These are phyloP conservation scores for Pulveroboletus ravenelii DNA, from an alignment of 768 basidiomycete genomes.

Conservation along the genomic window DNA sequence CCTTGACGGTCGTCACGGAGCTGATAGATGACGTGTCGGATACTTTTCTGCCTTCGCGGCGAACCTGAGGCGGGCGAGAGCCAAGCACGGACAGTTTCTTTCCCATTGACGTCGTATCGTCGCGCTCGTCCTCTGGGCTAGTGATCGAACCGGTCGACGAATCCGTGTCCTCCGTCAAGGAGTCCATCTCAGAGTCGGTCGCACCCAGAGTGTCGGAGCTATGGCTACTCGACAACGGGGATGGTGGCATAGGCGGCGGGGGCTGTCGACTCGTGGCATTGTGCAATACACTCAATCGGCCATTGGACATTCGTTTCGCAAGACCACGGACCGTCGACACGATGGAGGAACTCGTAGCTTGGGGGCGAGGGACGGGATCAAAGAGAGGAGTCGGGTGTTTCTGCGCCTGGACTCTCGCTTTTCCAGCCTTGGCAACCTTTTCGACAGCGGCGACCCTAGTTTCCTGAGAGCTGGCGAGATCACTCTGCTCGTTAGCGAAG, in stretches of 20 bases:
- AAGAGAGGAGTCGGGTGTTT: conserved; percentile 40
- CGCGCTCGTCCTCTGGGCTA: conserved; percentile 46
- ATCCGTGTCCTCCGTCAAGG: conserved; percentile 58
- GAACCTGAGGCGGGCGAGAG: conserved; percentile 42
- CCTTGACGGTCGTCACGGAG: conserved; percentile 35
- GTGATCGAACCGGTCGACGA: conserved; percentile 50
- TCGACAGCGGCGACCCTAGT: conserved; percentile 51
- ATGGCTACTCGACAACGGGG: conserved; percentile 35
- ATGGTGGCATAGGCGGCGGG: conserved; percentile 18
- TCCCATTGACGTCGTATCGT: conserved; percentile 14
- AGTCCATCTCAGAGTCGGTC: conserved; percentile 55
- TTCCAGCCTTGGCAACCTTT: conserved; percentile 50
- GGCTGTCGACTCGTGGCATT: conserved; percentile 15
- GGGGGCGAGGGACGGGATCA: conserved; percentile 29
- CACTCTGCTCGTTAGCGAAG: conserved; percentile 33
- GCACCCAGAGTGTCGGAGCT: conserved; percentile 44
- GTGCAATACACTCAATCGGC: conserved; percentile 33
- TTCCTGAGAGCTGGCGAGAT: conserved; percentile 32
- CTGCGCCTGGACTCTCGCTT: conserved; percentile 47
- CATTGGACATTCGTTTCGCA: conserved; percentile 51
- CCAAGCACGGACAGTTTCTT: conserved; percentile 44
- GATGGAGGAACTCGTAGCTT: conserved; percentile 32
- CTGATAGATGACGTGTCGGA: conserved; percentile 31
- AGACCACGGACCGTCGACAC: conserved; percentile 56
- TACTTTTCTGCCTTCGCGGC: conserved; percentile 38